A percentile compares a stretch with the other conserved stretches of the same genome.
These are phyloP conservation scores for Macrophomina pseudophaseolina DNA, from an alignment of 2,329 filamentous ascomycete species.

Conservation along the genomic window DNA sequence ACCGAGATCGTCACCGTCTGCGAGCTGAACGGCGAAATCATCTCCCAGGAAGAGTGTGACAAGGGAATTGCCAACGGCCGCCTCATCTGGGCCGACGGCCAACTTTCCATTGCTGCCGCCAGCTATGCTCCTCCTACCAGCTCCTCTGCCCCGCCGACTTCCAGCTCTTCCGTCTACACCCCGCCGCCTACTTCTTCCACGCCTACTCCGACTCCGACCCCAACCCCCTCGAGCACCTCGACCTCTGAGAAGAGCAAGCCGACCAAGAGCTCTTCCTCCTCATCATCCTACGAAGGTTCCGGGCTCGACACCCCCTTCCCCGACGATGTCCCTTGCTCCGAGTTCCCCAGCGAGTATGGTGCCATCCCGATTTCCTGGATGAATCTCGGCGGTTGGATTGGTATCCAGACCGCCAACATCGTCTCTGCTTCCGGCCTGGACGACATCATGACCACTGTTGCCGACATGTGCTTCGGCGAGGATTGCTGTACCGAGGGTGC, in stretches of 20 bases:
- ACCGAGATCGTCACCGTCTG: conserved; percentile 72
- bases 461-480: conserved; percentile 61
- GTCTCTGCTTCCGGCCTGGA: conserved; percentile 48
- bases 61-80: conserved; percentile 73
- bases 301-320: conserved; percentile 75
- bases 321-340: conserved; percentile 70
- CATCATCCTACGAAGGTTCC: conserved; percentile 16
- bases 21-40: conserved; percentile 67
- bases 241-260: conserved; percentile 33
- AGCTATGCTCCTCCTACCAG: conserved; percentile 30
- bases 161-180: conserved; percentile 39
- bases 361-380: conserved; percentile 74
- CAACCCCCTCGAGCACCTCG: conserved; percentile 31
- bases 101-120: conserved; percentile 45
- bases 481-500: conserved; percentile 64
- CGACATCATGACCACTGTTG: conserved; percentile 69
- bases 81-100: conserved; percentile 60
- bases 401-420: conserved; percentile 65
- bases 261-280: conserved; percentile 17
- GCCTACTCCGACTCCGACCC: conserved; percentile 36
- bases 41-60: conserved; percentile 70
- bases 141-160: conserved; percentile 37
- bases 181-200: conserved; percentile 5
- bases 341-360: conserved; percentile 83
- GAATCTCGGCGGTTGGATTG: conserved; percentile 74